phyloP scores from a whole-genome alignment of 352 stramenopile species.

The Bremia lactucae region DNA sequence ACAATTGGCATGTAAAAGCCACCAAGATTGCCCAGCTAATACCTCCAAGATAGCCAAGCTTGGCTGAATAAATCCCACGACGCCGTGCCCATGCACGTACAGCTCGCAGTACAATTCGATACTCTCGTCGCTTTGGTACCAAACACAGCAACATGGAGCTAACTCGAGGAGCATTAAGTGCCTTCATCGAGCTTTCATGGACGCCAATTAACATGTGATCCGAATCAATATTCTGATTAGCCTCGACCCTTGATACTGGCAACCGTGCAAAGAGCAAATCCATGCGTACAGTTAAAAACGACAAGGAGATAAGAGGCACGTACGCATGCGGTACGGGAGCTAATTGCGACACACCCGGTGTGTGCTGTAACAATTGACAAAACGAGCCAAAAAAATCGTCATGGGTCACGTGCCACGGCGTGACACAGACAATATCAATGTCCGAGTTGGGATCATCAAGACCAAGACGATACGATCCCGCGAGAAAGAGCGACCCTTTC shows the following conservation, averaged over 20 bases:
- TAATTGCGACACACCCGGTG: slow-evolving; percentile 59
- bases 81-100: slow-evolving; percentile 67
- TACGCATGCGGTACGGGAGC: slow-evolving; percentile 84
- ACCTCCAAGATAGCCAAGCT: slow-evolving; percentile 94
- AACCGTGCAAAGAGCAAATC: slow-evolving; percentile 88
- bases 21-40: slow-evolving; percentile 98
- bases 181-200: slow-evolving; percentile 91
- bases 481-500: slow-evolving; percentile 64
- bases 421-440: slow-evolving; percentile 78
- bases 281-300: slow-evolving; percentile 79
- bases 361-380: slow-evolving; percentile 45
- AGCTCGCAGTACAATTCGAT: slow-evolving; percentile 77
- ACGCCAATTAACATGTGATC: slow-evolving; percentile 88
- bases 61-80: slow-evolving; percentile 94
- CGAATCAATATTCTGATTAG: slow-evolving; percentile 76
- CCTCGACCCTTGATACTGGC: slow-evolving; percentile 44
- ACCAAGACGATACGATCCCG: slow-evolving; percentile 81
- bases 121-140: slow-evolving; percentile 80
- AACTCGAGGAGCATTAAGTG: slow-evolving; percentile 88
- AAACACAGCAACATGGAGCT: slow-evolving; percentile 92
- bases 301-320: slow-evolving; percentile 88
- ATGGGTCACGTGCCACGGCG: slow-evolving; percentile 69
- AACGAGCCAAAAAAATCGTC: slow-evolving; percentile 84
- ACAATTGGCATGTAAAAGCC: slow-evolving; percentile 90
- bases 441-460: slow-evolving; percentile 76